phyloP scores from a whole-genome alignment of 106 monocot species.

The Dendrobium huoshanense region DNA sequence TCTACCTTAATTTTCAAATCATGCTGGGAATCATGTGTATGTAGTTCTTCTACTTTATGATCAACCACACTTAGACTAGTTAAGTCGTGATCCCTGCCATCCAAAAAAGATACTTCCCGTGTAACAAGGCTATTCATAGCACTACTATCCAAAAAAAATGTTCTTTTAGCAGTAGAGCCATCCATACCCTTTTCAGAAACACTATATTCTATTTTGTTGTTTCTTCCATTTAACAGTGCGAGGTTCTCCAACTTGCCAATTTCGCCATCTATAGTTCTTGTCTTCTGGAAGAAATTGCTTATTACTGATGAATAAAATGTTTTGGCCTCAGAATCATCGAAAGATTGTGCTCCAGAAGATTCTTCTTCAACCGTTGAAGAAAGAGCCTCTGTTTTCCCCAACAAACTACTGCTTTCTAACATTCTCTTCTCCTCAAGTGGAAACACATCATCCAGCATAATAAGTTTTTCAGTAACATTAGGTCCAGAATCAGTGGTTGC shows the following conservation, averaged over 20 bases:
- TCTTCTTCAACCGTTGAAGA: slow-evolving; percentile 14
- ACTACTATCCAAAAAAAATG: slow-evolving; percentile 7
- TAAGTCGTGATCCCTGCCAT: slow-evolving; percentile 4
- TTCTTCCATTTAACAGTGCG: slow-evolving; percentile 7
- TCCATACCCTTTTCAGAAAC: slow-evolving; percentile 10
- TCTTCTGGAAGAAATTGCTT: background rate
- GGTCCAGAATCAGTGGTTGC: slow-evolving; percentile 3
- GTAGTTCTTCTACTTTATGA: background rate
- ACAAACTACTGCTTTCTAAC: slow-evolving; percentile 14
- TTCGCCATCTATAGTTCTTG: background rate
- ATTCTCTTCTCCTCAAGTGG: slow-evolving; percentile 16
- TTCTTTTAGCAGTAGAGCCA: slow-evolving; percentile 1
- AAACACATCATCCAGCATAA: slow-evolving; percentile 22
- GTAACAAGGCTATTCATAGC: background rate
- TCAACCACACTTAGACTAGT: background rate
- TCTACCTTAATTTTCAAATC: slow-evolving; percentile 7
- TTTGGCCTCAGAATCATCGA: slow-evolving; percentile 13
- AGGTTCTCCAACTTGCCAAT: background rate
- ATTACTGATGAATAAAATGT: slow-evolving; percentile 7
- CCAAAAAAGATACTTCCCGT: background rate
- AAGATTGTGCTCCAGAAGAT: slow-evolving; percentile 12
- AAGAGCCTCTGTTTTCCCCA: slow-evolving; percentile 10
- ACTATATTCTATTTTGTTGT: slow-evolving; percentile 8
- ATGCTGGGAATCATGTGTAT: background rate
- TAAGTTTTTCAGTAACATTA: slow-evolving; percentile 24